Evolutionary conservation across 2,329 filamentous ascomycete species (phyloP).

Genomic region (Hypoxylon sp.): DNA sequence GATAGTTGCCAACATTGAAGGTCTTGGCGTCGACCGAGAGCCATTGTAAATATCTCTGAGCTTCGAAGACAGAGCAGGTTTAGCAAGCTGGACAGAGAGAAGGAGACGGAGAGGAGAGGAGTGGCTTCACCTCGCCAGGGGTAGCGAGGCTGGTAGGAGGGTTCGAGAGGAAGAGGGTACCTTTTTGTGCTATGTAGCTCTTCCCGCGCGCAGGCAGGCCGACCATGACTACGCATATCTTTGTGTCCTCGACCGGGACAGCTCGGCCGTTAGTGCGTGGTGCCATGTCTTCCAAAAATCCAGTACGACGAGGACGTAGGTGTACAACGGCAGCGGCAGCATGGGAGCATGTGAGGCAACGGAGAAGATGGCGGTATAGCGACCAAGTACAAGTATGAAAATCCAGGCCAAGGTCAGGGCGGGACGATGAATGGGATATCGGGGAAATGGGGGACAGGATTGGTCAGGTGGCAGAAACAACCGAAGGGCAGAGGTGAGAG

Average conservation of each 20-base stretch:
- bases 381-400: conserved; percentile 17
- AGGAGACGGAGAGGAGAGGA: not conserved
- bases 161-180: conserved; percentile 56
- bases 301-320: conserved; percentile 18
- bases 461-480: conserved; percentile 29
- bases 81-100: conserved; percentile 11
- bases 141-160: too few species aligned
- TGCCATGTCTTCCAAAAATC: conserved; percentile 44
- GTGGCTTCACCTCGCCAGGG: not conserved
- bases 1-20: conserved; percentile 98
- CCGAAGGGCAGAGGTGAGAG: conserved; percentile 4
- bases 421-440: not conserved
- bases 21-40: conserved; percentile 91
- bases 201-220: conserved; percentile 95
- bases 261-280: conserved; percentile 68
- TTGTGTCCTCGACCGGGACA: conserved; percentile 91
- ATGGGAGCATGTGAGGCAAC: conserved; percentile 42
- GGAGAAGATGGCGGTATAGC: conserved; percentile 6
- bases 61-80: conserved; percentile 54
- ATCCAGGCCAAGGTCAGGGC: conserved; percentile 10
- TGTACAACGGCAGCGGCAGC: conserved; percentile 35
- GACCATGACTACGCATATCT: conserved; percentile 99
- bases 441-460: conserved; percentile 17
- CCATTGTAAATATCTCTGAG: conserved; percentile 94
- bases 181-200: conserved; percentile 97